Evolutionary conservation across 371 early-diverging fungal genomes (phyloP).

Genomic region (Lichtheimia corymbifera): DNA sequence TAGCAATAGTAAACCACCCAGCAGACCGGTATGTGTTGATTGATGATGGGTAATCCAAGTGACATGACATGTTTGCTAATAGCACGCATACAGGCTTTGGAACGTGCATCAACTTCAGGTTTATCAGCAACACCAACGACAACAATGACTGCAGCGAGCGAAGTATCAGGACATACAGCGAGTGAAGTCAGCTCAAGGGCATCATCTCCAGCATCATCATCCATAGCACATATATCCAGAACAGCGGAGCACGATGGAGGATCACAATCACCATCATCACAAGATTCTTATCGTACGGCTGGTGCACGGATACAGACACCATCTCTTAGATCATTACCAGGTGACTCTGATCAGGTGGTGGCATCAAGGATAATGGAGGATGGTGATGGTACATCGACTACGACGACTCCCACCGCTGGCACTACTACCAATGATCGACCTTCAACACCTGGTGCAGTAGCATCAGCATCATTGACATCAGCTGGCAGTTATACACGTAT

Average conservation of each 20-base stretch:
- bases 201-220: slow-evolving; percentile 43
- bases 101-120: neutral
- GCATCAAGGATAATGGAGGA: too few species aligned
- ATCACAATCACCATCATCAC: slow-evolving; percentile 9
- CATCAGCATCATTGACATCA: slow-evolving; percentile 5
- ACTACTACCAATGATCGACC: slow-evolving; percentile 5
- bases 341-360: too few species aligned
- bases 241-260: slow-evolving; percentile 4
- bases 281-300: slow-evolving; percentile 6
- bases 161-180: slow-evolving; percentile 46
- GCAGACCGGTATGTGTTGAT: neutral
- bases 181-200: slow-evolving; percentile 59
- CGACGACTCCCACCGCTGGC: too few species aligned
- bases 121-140: slow-evolving; percentile 18
- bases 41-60: neutral
- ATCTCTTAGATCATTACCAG: neutral
- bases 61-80: slow-evolving; percentile 6
- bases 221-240: slow-evolving; percentile 9
- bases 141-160: slow-evolving; percentile 41
- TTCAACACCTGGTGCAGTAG: neutral
- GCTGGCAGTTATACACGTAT: slow-evolving; percentile 61
- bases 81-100: neutral
- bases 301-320: slow-evolving; percentile 13
- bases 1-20: slow-evolving; percentile 10
- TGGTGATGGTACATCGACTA: too few species aligned